Base-by-base conservation (phyloP, 83 land plant genomes). In the Picea engelmannii region DNA sequence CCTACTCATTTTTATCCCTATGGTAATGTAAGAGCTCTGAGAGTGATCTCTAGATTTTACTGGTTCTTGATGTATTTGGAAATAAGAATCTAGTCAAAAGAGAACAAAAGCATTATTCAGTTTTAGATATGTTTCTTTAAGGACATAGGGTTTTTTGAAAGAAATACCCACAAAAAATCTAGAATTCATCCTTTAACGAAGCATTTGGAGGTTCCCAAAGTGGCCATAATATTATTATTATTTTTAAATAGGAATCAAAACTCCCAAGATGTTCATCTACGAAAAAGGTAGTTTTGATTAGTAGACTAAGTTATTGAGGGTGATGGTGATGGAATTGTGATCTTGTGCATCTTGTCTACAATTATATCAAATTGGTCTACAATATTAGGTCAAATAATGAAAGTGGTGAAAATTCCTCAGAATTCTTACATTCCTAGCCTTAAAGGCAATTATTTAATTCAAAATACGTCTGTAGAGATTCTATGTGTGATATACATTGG, bases 261-360 rank as follows among this genome's bases (percentile, higher is more conserved):
- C 95, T 16, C 82, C 91, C 5, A 91, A 94, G 84, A 89, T 79
- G 0, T 79, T 95, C 88, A 65, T 88, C 5, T 97, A 97, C 40
- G 90, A 88, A 76, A 78, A 62, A 21, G 80, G 35, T 42, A 96
- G 92, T 35, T 93, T 93, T 71, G 92, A 95, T 61, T 21, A 70
- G 78, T 90, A 83, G 76, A 96, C 96, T 83, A 91, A 63, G 62
- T 97, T 58, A 82, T 79, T 64, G 83, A 91, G 49, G 99, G 96
- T 21, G 96, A 97, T 80, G 98, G 96, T 16, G 99, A 97, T 88
- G 99, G 99, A 58, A 97, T 96, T 9, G 98, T 97, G 85, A 95
- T 95, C 63, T 78, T 85, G 86, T 84, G 66, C 31, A 95, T 95
- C 83, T 86, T 95, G 82, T 76, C 88, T 58, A 92, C 92, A 0